Conservation (phyloP, 768 basidiomycete species). For the Candolleomyces efflorescens region DNA sequence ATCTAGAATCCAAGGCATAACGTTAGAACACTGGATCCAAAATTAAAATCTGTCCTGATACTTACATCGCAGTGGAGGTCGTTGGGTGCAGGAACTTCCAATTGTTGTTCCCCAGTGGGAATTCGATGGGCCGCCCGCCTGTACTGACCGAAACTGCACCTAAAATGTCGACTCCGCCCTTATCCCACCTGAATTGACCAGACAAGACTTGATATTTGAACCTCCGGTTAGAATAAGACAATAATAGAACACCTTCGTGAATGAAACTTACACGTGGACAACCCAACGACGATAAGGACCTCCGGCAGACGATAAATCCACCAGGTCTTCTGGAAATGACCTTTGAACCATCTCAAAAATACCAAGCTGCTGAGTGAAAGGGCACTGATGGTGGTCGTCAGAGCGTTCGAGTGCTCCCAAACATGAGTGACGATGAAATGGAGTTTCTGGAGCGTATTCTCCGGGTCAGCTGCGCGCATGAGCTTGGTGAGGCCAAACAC, state of each 20-base stretch:
- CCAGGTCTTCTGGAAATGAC: slow-evolving; percentile 54
- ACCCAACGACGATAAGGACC: slow-evolving; percentile 81
- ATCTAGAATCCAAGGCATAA: slow-evolving; percentile 29
- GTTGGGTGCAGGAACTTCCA: slow-evolving; percentile 69
- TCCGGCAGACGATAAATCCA: slow-evolving; percentile 84
- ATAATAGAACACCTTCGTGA: not conserved
- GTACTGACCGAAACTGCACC: slow-evolving; percentile 69
- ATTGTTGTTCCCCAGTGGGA: slow-evolving; percentile 62
- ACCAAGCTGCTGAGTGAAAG: slow-evolving; percentile 65
- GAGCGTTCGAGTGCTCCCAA: slow-evolving; percentile 51
- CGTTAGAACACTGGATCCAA: too few relatives aligned
- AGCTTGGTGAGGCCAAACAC: slow-evolving; percentile 78
- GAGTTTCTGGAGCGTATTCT: slow-evolving; percentile 73
- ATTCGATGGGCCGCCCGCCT: slow-evolving; percentile 59
- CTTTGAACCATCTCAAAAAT: slow-evolving; percentile 52
- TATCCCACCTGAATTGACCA: slow-evolving; percentile 67
- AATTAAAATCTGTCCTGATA: not conserved
- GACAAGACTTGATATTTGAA: slow-evolving; percentile 56
- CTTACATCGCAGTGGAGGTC: slow-evolving; percentile 77
- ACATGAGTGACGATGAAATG: slow-evolving; percentile 65
- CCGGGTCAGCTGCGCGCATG: slow-evolving; percentile 49
- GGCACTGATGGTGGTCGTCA: slow-evolving; percentile 75
- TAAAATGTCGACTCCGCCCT: slow-evolving; percentile 77
- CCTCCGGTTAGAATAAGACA: too few relatives aligned
- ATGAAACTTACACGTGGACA: slow-evolving; percentile 65